Evolutionary conservation across 139 green algal species (phyloP), one percentile per base, ranked within the genome.

Genomic region (Chlamydomonas sp.): DNA sequence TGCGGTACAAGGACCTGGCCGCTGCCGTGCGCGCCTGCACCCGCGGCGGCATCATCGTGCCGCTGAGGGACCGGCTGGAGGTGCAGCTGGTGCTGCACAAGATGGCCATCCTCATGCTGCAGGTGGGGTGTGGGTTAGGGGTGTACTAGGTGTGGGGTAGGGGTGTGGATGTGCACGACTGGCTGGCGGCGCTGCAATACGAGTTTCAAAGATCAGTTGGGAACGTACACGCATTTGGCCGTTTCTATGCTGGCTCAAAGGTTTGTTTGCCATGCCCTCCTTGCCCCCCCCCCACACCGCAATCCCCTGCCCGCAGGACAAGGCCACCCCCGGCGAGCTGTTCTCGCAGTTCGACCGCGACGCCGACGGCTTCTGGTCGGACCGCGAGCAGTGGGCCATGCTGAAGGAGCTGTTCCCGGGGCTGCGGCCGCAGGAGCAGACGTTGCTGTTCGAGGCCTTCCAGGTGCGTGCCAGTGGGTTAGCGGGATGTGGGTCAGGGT

Each of bases 401-500:
- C 85, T 93, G 31, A 91, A 93, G 77, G 87, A 89, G 63, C 76
- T 92, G 72, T 90, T 92, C 83, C 86, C 85, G 12, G 83, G 86
- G 1, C 82, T 92, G 72, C 75, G 82, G 2, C 67, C 87, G 57
- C 78, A 74, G 16, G 90, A 92, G 86, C 86, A 92, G 9, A 57
- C 59, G 60, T 62, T 89, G 82, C 77, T 92, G 83, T 92, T 92
- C n/a, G 86, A 80, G 4, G 86, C 83, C 2, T 85, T 88, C 59
- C 85, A 91, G 87, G 81, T 90, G 67, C 7, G 80, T 7, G 5
- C 17, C 5, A 5, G 8, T 2, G 17, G 4, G 15, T 69, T 68
- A 68, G 63, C 31, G 31, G 31, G 31, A 49, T 49, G 31, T 49
- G 31, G 31, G 31, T 49, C 31, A 49, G 31, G 31, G 31, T 49